Conservation (phyloP, 371 early-diverging fungal species). For the Mucor ambiguus region DNA sequence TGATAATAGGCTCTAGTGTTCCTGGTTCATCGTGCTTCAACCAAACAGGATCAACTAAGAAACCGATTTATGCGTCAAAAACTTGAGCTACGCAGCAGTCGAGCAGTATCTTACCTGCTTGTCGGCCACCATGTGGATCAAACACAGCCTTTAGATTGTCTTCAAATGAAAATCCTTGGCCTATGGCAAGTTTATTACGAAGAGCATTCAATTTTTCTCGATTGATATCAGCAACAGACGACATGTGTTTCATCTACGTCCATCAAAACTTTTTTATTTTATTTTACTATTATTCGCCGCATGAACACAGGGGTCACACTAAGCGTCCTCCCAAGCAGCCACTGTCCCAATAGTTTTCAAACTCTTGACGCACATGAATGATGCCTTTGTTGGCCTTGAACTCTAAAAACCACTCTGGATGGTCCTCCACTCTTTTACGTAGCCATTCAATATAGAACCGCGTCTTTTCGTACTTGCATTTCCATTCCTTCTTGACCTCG, state of each 20-base stretch:
- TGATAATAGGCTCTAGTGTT: constrained; percentile 15
- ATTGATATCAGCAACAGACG: constrained; percentile 12
- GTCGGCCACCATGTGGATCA: constrained; percentile 7
- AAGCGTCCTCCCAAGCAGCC: background rate
- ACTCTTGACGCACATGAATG: constrained; percentile 72
- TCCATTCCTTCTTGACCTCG: background rate
- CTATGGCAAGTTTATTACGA: background rate
- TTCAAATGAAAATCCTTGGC: constrained; percentile 9
- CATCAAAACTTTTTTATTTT: background rate
- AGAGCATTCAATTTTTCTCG: background rate
- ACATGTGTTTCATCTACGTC: background rate
- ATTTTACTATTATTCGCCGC: background rate
- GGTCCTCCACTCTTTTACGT: constrained; percentile 48
- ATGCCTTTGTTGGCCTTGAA: constrained; percentile 79
- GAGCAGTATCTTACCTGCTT: constrained; percentile 1
- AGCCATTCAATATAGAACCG: constrained; percentile 81
- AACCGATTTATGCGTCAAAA: background rate
- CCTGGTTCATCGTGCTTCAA: background rate
- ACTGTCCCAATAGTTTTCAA: constrained; percentile 45
- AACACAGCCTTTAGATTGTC: constrained; percentile 10
- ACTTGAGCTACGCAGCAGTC: background rate
- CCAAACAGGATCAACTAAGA: constrained; percentile 3
- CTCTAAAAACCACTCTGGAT: constrained; percentile 73
- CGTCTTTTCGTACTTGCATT: constrained; percentile 55
- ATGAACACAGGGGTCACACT: constrained; percentile 1